Conservation (phyloP, 257 asterid species). For the Orobanche coerulescens region DNA sequence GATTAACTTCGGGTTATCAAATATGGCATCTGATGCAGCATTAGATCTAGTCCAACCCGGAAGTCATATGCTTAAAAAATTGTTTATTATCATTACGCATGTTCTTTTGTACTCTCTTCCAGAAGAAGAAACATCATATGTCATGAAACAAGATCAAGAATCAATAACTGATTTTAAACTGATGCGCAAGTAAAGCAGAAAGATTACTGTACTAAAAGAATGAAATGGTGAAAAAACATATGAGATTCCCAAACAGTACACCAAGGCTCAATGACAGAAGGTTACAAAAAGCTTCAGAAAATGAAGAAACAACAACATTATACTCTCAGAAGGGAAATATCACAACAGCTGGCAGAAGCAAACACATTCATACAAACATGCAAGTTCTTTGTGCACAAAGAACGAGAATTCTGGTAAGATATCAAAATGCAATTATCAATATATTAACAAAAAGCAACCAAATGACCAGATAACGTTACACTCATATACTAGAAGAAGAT, state of each 20-base stretch:
- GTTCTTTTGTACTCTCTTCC: too few relatives aligned
- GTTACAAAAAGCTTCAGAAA: not conserved
- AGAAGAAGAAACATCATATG: too few relatives aligned
- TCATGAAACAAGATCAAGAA: not conserved
- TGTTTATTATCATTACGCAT: too few relatives aligned
- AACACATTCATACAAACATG: not conserved
- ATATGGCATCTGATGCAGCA: too few relatives aligned
- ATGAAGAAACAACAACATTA: not conserved
- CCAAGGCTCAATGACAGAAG: not conserved
- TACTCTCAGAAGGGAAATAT: not conserved
- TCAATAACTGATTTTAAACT: not conserved
- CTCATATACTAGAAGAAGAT: too few relatives aligned
- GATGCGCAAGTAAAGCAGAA: not conserved
- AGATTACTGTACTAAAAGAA: not conserved
- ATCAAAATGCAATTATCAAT: constrained; percentile 1
- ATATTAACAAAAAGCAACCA: constrained; percentile 3
- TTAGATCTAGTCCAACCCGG: too few relatives aligned
- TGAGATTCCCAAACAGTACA: too few relatives aligned
- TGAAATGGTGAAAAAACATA: not conserved
- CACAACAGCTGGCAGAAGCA: constrained; percentile 1
- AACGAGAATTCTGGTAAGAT: constrained; percentile 13
- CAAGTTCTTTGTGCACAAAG: not conserved
- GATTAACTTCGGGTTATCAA: too few relatives aligned
- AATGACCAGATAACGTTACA: too few relatives aligned
- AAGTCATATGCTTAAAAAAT: too few relatives aligned